These are phyloP conservation scores for Boechera retrofracta DNA, from an alignment of 345 rosid species.

Conservation along the genomic window DNA sequence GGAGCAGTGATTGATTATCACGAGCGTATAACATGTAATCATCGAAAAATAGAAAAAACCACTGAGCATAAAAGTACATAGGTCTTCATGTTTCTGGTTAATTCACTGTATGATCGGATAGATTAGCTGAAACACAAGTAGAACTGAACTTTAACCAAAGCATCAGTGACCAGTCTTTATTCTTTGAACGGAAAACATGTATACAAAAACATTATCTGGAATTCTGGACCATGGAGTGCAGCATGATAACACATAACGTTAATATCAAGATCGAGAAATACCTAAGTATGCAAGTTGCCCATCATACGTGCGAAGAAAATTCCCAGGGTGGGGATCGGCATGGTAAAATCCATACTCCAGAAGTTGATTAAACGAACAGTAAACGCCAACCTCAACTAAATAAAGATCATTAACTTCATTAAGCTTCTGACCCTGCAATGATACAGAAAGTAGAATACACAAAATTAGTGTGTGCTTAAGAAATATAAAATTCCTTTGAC, in stretches of 20 bases:
- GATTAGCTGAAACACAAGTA: constrained; percentile 17
- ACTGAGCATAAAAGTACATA: background rate
- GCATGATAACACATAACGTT: background rate
- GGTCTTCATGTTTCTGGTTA: constrained; percentile 30
- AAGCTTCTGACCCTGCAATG: constrained; percentile 79
- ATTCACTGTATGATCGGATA: constrained; percentile 11
- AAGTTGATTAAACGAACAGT: constrained; percentile 95
- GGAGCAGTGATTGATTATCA: constrained; percentile 13
- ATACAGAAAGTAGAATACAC: constrained; percentile 24
- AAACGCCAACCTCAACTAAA: constrained; percentile 80
- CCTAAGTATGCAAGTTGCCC: constrained; percentile 96
- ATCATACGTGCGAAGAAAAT: constrained; percentile 83
- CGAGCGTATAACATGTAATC: background rate
- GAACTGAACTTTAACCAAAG: constrained; percentile 3
- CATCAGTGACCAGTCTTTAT: constrained; percentile 12
- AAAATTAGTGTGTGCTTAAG: constrained; percentile 15
- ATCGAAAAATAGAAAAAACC: constrained; percentile 7
- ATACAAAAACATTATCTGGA: constrained; percentile 21
- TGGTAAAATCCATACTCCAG: constrained; percentile 93
- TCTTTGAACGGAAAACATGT: constrained; percentile 11
- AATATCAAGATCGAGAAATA: constrained; percentile 40
- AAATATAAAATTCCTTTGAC: constrained; percentile 8
- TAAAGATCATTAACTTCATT: constrained; percentile 82
- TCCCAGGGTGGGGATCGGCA: constrained; percentile 99
- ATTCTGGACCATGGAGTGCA: constrained; percentile 5